Conservation (phyloP, 2,329 filamentous ascomycete species). For the Neofusicoccum kwambonambiense region DNA sequence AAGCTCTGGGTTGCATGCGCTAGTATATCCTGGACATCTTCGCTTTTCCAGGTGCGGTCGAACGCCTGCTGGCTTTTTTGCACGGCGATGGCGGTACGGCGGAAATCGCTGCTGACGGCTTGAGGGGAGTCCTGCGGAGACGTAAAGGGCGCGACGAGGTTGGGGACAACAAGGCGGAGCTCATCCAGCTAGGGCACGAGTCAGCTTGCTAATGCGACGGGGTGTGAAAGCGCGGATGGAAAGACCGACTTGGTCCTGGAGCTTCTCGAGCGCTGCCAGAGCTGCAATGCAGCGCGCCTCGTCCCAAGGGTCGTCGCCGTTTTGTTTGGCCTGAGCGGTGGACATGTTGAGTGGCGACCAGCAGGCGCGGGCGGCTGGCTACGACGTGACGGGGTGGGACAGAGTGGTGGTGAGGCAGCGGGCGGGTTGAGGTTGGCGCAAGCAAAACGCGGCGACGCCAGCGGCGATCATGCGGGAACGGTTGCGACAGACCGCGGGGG, state of each 20-base stretch:
- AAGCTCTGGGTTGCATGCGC: constrained; percentile 37
- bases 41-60: constrained; percentile 36
- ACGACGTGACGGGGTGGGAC: too few species aligned
- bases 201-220: constrained; percentile 18
- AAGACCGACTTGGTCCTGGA: constrained; percentile 42
- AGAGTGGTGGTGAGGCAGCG: background rate
- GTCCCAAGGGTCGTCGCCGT: constrained; percentile 29
- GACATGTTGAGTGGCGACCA: background rate
- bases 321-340: too few species aligned
- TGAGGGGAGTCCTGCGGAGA: constrained; percentile 25
- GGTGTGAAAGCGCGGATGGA: background rate
- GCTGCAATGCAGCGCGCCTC: constrained; percentile 42
- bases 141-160: constrained; percentile 42
- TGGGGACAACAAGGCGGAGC: constrained; percentile 44
- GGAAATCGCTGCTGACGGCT: constrained; percentile 39
- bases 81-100: constrained; percentile 36
- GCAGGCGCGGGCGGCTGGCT: too few species aligned
- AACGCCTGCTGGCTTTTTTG: constrained; percentile 39
- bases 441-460: background rate
- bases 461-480: constrained; percentile 1
- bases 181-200: constrained; percentile 36
- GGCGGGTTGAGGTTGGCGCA: background rate
- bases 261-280: constrained; percentile 44
- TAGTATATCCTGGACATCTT: constrained; percentile 37
- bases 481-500: background rate